Evolutionary conservation across 2,329 filamentous ascomycete species (phyloP), one percentile per base, ranked within the genome.

Genomic region (Pseudohalonectria lignicola): DNA sequence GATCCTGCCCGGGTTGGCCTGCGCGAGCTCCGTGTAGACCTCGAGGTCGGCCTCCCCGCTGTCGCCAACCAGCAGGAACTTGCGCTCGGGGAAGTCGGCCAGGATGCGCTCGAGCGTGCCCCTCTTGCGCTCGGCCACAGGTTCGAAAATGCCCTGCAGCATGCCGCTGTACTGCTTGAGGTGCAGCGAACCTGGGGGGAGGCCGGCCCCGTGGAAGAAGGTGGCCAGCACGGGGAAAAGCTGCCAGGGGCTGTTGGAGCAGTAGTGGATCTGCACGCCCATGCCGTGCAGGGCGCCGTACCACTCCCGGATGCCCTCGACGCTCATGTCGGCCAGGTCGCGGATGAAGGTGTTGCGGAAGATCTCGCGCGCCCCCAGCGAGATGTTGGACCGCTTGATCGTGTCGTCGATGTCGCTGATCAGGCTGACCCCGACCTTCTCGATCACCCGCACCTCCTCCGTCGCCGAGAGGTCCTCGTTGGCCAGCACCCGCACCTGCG

Each of bases 231-330:
- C 77, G 0, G 92, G 92, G 50, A 86, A 98, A 6, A 98, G 71
- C 56, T 98, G 93, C 93, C 93, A 98, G 1, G 92, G 92, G 36
- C 90, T 94, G 59, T 98, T 98, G n/a, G 92, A 98, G 46, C 94
- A 93, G 57, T 98, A 98, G 55, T 98, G 93, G 37, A 98, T 73
- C 49, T 79, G 76, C 18, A 96, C 90, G 15, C 88, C 87, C 63
- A 90, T 76, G 16, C 78, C 68, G 29, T 82, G 72, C 61, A 98
- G 70, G 16, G 69, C 69, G 26, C 68, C 76, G 54, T 96, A 98
- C 90, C 92, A 96, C 44, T 93, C 86, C 41, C 69, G 75, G 16
- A 96, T 88, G 2, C 92, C 92, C 13, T 87, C 81, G 17, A 98
- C 78, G 0, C 79, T 86, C 33, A 96, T 67, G 43, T 90, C 86